phyloP scores from a whole-genome alignment of 1,284 basidiomycete genomes.

The Ustilago xerochloae region DNA sequence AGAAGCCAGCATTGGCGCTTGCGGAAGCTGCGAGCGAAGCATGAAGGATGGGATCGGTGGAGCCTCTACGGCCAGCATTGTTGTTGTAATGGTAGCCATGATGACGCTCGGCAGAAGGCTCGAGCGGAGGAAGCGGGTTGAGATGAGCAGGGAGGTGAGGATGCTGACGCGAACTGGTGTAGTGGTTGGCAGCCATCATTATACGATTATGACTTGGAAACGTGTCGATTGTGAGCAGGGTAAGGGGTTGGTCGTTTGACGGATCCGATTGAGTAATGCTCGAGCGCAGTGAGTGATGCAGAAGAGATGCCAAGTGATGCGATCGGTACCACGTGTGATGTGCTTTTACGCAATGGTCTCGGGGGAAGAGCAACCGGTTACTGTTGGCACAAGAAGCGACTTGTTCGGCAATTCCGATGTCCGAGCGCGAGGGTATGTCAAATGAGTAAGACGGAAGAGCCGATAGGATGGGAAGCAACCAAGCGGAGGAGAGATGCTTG shows the following conservation, averaged over 20 bases:
- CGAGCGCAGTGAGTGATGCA: no score
- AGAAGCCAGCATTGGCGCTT: slow-evolving; percentile 29
- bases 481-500: neutral
- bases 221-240: neutral
- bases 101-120: slow-evolving; percentile 48
- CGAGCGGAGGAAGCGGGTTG: slow-evolving; percentile 49
- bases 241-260: neutral
- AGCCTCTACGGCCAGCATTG: slow-evolving; percentile 38
- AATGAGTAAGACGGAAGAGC: no score
- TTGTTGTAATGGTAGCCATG: slow-evolving; percentile 31
- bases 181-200: slow-evolving; percentile 54
- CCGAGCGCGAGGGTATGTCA: no score
- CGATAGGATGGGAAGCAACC: neutral
- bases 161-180: slow-evolving; percentile 45
- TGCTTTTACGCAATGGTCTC: no score
- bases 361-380: no score
- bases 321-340: no score
- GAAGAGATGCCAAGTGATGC: no score
- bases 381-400: no score
- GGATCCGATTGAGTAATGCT: no score
- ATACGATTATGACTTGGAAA: slow-evolving; percentile 1
- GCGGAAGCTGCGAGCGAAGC: slow-evolving; percentile 53
- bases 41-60: slow-evolving; percentile 55
- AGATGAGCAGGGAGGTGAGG: slow-evolving; percentile 48
- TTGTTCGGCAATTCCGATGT: no score